Base-by-base conservation (phyloP, 2,329 filamentous ascomycete species). In the Fusarium miscanthi region DNA sequence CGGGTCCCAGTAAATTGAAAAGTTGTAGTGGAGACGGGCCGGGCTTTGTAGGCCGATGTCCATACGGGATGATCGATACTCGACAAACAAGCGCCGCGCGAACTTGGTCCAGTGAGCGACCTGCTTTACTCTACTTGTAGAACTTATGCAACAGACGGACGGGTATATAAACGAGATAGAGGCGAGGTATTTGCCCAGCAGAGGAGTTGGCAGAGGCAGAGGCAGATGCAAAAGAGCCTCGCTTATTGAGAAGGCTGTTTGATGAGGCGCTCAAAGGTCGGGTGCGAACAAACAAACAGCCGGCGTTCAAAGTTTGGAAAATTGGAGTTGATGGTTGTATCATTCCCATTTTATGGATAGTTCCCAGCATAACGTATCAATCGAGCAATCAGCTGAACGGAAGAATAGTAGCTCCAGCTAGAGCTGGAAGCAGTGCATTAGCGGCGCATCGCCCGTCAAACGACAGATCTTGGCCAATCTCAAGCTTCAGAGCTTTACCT, bases 31-130 rank as follows among this genome's bases (percentile, higher is more conserved):
- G 71, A 67, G 70, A 71, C 71, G 52, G 66, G 59, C 62, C 66
- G 59, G 70, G 67, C 70, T 74, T 73, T 62, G 70, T 74, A 71
- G 66, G 70, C 70, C 48, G 70, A 54, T 71, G 43, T 31, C 66
- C 62, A 73, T 73, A 70, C 70, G 70, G 70, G 56, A 73, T 70
- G 70, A 73, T 72, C 65, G 70, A 73, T 73, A 73, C 70, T 73
- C 70, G 70, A 73, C 61, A 65, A 72, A 66, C 70, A 72, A 66
- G 70, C 65, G 70, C 70, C 57, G 59, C 70, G 66, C 66, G 48
- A 73, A 54, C 53, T 70, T 59, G 52, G 35, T 45, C 63, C 58
- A 60, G 69, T 57, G 54, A 45, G 46, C 45, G 58, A 25, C 43
- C 52, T 54, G 33, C n/a, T 38, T 37, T 45, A n/a, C 49, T 53